These are phyloP conservation scores for Hyphopichia wangnamkhiaoensis DNA, from an alignment of 1,139 yeast genomes.

Conservation along the genomic window DNA sequence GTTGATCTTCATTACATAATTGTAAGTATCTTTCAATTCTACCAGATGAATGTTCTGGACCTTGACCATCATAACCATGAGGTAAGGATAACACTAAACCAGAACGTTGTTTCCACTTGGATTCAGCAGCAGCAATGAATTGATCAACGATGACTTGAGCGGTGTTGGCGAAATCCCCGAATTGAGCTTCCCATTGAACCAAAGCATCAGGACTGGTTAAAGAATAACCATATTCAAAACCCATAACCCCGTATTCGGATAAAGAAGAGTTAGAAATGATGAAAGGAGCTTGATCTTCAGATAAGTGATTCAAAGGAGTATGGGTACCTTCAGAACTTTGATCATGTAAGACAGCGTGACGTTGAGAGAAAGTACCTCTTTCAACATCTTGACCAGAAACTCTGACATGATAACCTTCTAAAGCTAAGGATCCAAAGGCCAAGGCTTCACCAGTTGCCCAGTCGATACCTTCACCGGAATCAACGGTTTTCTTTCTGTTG, in stretches of 20 bases:
- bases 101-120: constrained; percentile 98
- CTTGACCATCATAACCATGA: constrained; percentile 99
- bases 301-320: constrained; percentile 80
- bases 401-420: constrained; percentile 96
- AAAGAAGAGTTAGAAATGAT: constrained; percentile 93
- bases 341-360: constrained; percentile 98
- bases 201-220: constrained; percentile 93
- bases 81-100: constrained; percentile 95
- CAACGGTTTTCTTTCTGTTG: constrained; percentile 83
- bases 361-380: constrained; percentile 99
- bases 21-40: constrained; percentile 97
- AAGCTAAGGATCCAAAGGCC: constrained; percentile 88
- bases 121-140: constrained; percentile 95
- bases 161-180: constrained; percentile 99
- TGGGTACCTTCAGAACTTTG: constrained; percentile 81
- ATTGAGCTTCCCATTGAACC: constrained; percentile 99
- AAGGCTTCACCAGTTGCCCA: constrained; percentile 99
- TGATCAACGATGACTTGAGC: constrained; percentile 98
- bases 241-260: constrained; percentile 98
- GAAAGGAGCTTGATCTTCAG: constrained; percentile 83
- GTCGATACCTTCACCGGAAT: constrained; percentile 91
- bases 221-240: constrained; percentile 98
- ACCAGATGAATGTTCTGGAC: constrained; percentile 99
- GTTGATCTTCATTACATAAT: constrained; percentile 93
- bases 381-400: constrained; percentile 99